These are phyloP conservation scores for Lachnellula willkommii DNA, from an alignment of 2,329 filamentous ascomycete genomes.

Conservation along the genomic window DNA sequence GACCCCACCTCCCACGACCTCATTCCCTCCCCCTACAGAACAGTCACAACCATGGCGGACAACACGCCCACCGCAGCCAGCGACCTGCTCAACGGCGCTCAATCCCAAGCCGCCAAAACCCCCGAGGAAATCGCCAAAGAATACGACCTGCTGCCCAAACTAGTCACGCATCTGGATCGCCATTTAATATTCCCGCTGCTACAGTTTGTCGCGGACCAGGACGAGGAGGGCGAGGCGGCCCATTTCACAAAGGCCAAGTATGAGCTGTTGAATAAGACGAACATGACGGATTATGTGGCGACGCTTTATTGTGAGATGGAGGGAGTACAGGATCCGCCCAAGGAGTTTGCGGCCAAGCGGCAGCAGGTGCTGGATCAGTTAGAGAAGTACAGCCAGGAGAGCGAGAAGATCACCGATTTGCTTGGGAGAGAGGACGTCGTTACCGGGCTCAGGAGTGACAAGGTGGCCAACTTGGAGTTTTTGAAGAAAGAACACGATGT, in stretches of 20 bases:
- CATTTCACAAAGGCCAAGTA: conserved; percentile 78
- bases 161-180: conserved; percentile 88
- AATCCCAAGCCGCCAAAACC: conserved; percentile 35
- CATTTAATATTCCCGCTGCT: conserved; percentile 95
- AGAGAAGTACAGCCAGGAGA: conserved; percentile 80
- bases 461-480: conserved; percentile 97
- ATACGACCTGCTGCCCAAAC: conserved; percentile 66
- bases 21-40: conserved; percentile 7
- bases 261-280: conserved; percentile 90
- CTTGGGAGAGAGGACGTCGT: conserved; percentile 86
- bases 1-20: conserved; percentile 8
- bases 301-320: conserved; percentile 87
- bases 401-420: conserved; percentile 80
- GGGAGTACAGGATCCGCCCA: conserved; percentile 68
- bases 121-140: conserved; percentile 45
- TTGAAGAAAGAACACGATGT: conserved; percentile 93
- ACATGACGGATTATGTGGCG: conserved; percentile 98
- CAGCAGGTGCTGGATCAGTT: conserved; percentile 81
- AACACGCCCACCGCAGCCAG: conserved; percentile 24
- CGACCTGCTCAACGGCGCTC: conserved; percentile 13
- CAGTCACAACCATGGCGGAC: conserved; percentile 45
- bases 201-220: conserved; percentile 80
- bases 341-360: conserved; percentile 83
- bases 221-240: conserved; percentile 68
- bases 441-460: conserved; percentile 86